These are phyloP conservation scores for Lactifluus subvellereus DNA, from an alignment of 768 basidiomycete species.

Conservation along the genomic window DNA sequence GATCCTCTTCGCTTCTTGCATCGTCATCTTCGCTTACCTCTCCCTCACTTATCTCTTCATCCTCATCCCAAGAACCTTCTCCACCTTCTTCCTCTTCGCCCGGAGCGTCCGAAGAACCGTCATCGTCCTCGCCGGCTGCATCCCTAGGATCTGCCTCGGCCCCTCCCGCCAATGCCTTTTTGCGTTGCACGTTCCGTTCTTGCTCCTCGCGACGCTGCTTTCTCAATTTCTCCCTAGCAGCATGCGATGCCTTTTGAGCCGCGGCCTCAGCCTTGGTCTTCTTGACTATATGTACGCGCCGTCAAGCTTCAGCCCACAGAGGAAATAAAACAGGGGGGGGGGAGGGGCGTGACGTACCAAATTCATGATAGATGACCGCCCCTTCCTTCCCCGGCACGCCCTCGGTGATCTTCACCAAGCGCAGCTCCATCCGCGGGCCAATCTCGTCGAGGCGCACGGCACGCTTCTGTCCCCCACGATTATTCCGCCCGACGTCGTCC, in stretches of 20 bases:
- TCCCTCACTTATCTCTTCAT: constrained; percentile 59
- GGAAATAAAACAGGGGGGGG: constrained; percentile 14
- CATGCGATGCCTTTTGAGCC: constrained; percentile 65
- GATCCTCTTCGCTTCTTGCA: constrained; percentile 36
- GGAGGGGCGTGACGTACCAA: constrained; percentile 65
- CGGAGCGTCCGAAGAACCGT: constrained; percentile 30
- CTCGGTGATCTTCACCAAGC: constrained; percentile 89
- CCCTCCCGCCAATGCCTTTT: constrained; percentile 47
- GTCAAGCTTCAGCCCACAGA: background rate
- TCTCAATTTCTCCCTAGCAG: constrained; percentile 66
- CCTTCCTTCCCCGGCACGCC: constrained; percentile 93
- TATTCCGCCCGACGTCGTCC: constrained; percentile 93
- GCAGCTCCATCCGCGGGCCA: constrained; percentile 91
- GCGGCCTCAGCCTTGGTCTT: constrained; percentile 75
- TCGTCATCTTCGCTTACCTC: constrained; percentile 39
- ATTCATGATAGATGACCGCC: constrained; percentile 88
- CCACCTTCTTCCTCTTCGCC: constrained; percentile 33
- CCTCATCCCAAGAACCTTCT: constrained; percentile 46
- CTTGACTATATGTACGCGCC: constrained; percentile 57
- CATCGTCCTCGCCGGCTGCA: constrained; percentile 30
- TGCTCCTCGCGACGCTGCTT: constrained; percentile 84
- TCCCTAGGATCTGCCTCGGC: constrained; percentile 27
- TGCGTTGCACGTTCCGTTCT: constrained; percentile 82
- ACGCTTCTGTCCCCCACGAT: constrained; percentile 83
- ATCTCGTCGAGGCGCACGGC: constrained; percentile 92